Conservation (phyloP, 176 grass and related monocot genomes). For the Eragrostis curvula region DNA sequence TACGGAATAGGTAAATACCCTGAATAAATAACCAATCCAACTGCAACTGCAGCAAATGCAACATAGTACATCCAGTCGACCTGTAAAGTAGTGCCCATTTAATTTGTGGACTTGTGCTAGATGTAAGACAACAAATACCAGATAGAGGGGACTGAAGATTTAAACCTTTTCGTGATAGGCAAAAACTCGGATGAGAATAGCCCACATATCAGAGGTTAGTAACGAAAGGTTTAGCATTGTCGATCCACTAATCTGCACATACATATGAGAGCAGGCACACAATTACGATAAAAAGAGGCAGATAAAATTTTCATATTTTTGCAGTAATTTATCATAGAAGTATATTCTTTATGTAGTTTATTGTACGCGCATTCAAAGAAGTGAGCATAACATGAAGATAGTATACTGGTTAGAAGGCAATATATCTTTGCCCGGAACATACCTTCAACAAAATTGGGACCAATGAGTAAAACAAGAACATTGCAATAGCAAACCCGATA, state of each 20-base stretch:
- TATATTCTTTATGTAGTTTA: neutral
- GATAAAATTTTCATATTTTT: neutral
- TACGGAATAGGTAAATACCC: slow-evolving; percentile 35
- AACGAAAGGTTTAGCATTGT: slow-evolving; percentile 79
- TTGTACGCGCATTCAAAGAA: too few relatives aligned
- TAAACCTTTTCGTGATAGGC: slow-evolving; percentile 63
- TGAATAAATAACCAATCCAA: slow-evolving; percentile 69
- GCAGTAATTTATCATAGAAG: neutral
- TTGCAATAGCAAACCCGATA: slow-evolving; percentile 64
- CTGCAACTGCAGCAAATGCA: slow-evolving; percentile 62
- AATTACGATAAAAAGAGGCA: too few relatives aligned
- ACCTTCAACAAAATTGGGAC: slow-evolving; percentile 70
- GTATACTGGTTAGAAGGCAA: too few relatives aligned
- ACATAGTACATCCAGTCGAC: slow-evolving; percentile 84
- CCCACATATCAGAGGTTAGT: slow-evolving; percentile 76
- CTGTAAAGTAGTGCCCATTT: slow-evolving; percentile 42
- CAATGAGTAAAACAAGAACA: slow-evolving; percentile 73
- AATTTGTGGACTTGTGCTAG: neutral
- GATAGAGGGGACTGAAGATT: neutral
- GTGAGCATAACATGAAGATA: too few relatives aligned
- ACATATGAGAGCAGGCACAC: neutral
- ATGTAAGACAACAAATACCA: slow-evolving; percentile 22
- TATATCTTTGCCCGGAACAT: neutral
- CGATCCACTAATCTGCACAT: slow-evolving; percentile 68
- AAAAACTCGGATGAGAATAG: slow-evolving; percentile 72